phyloP scores from a whole-genome alignment of 2,329 filamentous ascomycete species.

The Stagonosporopsis chrysanthemi region DNA sequence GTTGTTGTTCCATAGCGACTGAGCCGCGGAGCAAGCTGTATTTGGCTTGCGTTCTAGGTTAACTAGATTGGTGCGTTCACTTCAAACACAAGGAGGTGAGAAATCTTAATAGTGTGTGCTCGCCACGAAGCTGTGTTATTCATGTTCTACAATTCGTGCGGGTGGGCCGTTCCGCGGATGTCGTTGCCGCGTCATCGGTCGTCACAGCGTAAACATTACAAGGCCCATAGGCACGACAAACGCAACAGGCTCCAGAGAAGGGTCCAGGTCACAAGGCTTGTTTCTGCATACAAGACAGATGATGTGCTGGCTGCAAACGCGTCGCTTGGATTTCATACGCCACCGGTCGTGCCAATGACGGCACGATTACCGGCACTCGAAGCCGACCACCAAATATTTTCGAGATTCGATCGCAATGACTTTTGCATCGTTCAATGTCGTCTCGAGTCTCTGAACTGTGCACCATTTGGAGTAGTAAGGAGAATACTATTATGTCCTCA shows the following conservation, averaged over 20 bases:
- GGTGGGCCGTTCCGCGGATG: neutral
- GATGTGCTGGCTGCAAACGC: conserved; percentile 2
- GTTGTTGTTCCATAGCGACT: conserved; percentile 7
- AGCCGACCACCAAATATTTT: neutral
- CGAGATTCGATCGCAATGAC: neutral
- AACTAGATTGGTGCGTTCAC: neutral
- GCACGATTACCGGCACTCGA: neutral
- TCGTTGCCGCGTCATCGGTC: conserved; percentile 10
- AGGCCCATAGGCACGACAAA: neutral
- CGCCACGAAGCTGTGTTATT: neutral
- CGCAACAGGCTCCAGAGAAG: neutral
- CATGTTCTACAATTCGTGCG: neutral
- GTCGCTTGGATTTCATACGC: neutral
- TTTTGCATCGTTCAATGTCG: neutral
- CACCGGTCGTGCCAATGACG: conserved; percentile 6
- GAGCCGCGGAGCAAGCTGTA: neutral
- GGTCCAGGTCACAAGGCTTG: conserved; percentile 3
- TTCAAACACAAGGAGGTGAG: neutral
- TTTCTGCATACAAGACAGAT: neutral
- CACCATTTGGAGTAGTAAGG: neutral
- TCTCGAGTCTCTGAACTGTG: neutral
- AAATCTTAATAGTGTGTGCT: neutral
- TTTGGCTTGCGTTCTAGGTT: neutral
- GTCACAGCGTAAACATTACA: conserved; percentile 2
- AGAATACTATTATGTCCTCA: neutral